Percentiles rank a stretch among this genome's conserved stretches.
phyloP scores from a whole-genome alignment of 176 grass and related monocot species.

The Zoysia japonica region DNA sequence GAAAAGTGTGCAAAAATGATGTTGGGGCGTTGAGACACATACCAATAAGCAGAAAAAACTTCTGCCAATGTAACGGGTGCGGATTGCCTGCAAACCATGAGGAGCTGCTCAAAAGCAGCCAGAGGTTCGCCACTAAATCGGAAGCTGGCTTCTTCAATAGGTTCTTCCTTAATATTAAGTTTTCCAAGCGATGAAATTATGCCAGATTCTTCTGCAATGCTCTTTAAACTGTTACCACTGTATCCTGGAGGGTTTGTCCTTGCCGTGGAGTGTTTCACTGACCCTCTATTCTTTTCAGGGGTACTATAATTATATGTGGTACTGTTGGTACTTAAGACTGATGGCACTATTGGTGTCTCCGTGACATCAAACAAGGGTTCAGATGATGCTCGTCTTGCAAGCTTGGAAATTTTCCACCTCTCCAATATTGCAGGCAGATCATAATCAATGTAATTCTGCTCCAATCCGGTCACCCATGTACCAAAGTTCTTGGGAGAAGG shows the following conservation, averaged over 20 bases:
- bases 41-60: conserved; percentile 80
- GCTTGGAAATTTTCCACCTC: conserved; percentile 75
- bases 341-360: conserved; percentile 59
- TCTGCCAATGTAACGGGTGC: conserved; percentile 59
- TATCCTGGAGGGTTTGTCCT: conserved; percentile 32
- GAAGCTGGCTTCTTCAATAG: conserved; percentile 30
- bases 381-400: conserved; percentile 48
- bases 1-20: conserved; percentile 28
- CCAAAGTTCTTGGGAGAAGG: conserved; percentile 72
- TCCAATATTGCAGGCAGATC: conserved; percentile 74
- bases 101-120: conserved; percentile 70
- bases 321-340: conserved; percentile 39
- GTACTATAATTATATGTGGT: conserved; percentile 39
- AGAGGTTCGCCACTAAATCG: conserved; percentile 51
- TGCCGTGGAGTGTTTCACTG: conserved; percentile 18
- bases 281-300: conserved; percentile 41
- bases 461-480: conserved; percentile 59
- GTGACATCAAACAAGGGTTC: conserved; percentile 59
- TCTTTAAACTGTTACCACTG: conserved; percentile 35
- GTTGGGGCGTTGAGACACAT: conserved; percentile 39
- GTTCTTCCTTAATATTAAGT: conserved; percentile 61
- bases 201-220: conserved; percentile 18
- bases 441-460: conserved; percentile 44
- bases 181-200: conserved; percentile 49
- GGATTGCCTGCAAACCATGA: conserved; percentile 76